Evolutionary conservation across 306 rosid species (phyloP), one percentile per base, ranked within the genome.

Genomic region (Rosa lucieae): DNA sequence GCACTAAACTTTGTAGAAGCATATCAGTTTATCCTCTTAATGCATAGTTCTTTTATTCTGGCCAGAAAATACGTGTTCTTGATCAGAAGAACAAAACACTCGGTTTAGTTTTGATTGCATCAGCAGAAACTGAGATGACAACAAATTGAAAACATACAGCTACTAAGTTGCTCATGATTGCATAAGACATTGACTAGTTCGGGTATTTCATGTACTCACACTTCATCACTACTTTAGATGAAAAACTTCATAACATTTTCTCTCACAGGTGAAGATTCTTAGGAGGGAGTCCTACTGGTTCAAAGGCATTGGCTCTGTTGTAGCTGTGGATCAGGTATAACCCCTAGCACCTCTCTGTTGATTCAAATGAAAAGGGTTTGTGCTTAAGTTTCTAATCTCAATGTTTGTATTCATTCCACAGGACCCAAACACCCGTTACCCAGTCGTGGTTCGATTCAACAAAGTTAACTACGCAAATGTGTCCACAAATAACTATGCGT

Each of bases 231-330:
- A 40, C 5, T 15, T 8, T 42, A 10, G 17, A 17, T 43, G 53
- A 74, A 67, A 44, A 10, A 20, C 14, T 20, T 46, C 0, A 10
- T 12, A 13, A n/a, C 75, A 44, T 42, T 71, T 85, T 74, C 49
- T 44, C 18, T 70, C 8, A 79, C 87, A 92, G 97, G 97, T 92
- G 79, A 92, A 85, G 92, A 89, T 92, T 87, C 94, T 92, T 12
- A 90, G 97, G 87, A 89, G 70, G 88, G 97, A 92, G 79, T 92
- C 97, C 3, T 92, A 92, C 87, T 92, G 97, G 97, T 92, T 62
- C 84, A 92, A 90, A 47, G 97, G 89, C 32, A 56, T 78, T 35
- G 97, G 97, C 42, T 86, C 93, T 47, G 97, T 92, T 32, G 97
- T 92, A 56, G 92, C 97, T 59, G 97, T 92, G 84, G 97, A 92